A percentile compares a stretch with the other conserved stretches of the same genome.
Evolutionary conservation across 768 basidiomycete species (phyloP).

Genomic region (Tylopilus sp.): DNA sequence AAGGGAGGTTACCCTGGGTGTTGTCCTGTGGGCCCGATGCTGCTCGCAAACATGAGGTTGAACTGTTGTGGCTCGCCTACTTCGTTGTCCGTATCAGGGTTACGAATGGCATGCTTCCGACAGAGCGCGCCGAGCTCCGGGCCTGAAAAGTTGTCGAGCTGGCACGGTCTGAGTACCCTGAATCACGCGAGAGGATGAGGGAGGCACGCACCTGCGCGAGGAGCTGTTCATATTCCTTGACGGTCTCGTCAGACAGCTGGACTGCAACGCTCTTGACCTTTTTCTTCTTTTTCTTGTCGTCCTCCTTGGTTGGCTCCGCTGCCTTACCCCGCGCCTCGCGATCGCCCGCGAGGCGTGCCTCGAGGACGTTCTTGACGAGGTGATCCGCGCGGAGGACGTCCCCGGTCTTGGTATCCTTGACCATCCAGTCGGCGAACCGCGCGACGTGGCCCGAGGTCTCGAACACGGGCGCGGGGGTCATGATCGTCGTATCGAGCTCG

Average conservation of each 20-base stretch:
- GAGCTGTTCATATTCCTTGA: slow-evolving; percentile 73
- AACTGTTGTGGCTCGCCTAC: slow-evolving; percentile 92
- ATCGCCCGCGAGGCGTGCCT: slow-evolving; percentile 87
- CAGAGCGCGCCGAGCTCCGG: slow-evolving; percentile 86
- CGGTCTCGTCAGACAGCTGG: slow-evolving; percentile 68
- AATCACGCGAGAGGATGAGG: no score
- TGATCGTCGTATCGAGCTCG: slow-evolving; percentile 96
- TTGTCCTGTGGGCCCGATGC: slow-evolving; percentile 96
- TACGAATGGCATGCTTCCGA: slow-evolving; percentile 71
- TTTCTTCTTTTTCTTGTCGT: slow-evolving; percentile 52
- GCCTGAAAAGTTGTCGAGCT: slow-evolving; percentile 84
- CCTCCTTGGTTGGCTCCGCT: slow-evolving; percentile 64
- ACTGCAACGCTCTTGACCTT: slow-evolving; percentile 63
- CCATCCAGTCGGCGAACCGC: slow-evolving; percentile 99
- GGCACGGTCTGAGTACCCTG: not conserved
- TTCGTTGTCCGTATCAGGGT: slow-evolving; percentile 91
- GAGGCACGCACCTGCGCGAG: slow-evolving; percentile 89
- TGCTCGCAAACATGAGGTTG: slow-evolving; percentile 98
- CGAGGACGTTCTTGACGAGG: slow-evolving; percentile 88
- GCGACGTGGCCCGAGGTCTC: slow-evolving; percentile 98
- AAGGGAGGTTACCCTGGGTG: slow-evolving; percentile 68
- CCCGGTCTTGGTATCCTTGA: slow-evolving; percentile 91
- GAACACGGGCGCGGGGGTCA: slow-evolving; percentile 93
- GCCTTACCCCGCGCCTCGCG: slow-evolving; percentile 79
- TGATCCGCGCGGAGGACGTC: slow-evolving; percentile 97